phyloP scores from a whole-genome alignment of 176 grass and related monocot species.

The Musa troglodytarum region DNA sequence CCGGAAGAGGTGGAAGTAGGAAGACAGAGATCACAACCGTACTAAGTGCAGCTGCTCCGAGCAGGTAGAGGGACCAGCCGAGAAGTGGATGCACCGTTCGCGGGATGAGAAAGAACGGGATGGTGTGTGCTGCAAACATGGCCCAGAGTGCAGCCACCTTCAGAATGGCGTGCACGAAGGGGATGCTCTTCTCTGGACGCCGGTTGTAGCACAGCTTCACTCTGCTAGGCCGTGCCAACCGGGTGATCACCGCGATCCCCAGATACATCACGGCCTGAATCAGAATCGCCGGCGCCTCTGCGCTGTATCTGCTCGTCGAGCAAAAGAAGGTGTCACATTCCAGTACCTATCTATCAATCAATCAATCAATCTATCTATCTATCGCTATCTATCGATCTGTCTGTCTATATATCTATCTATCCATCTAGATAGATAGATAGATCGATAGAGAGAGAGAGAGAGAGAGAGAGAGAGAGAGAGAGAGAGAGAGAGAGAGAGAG shows the following conservation, averaged over 20 bases:
- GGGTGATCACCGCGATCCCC: conserved; percentile 51
- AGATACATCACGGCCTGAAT: conserved; percentile 68
- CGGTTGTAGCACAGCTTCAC: conserved; percentile 78
- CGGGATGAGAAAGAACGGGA: conserved; percentile 82
- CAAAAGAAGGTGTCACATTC: background rate
- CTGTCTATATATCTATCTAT: too few relatives aligned
- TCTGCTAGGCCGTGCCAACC: conserved; percentile 56
- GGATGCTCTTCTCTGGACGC: conserved; percentile 57
- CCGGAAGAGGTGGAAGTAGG: conserved; percentile 42
- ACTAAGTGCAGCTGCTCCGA: conserved; percentile 50
- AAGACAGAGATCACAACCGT: conserved; percentile 69
- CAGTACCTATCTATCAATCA: background rate
- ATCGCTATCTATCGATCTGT: too few relatives aligned
- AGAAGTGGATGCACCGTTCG: conserved; percentile 70
- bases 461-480: too few relatives aligned
- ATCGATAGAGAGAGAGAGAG: too few relatives aligned
- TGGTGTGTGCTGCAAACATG: conserved; percentile 55
- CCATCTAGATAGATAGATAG: too few relatives aligned
- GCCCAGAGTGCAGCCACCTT: conserved; percentile 55
- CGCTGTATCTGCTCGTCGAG: conserved; percentile 46
- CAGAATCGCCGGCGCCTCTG: conserved; percentile 49
- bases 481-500: background rate
- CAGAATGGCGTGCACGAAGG: conserved; percentile 44
- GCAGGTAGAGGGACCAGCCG: conserved; percentile 78
- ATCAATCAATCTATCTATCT: background rate